phyloP scores from a whole-genome alignment of 768 basidiomycete genomes.

The Pleurotus eryngii region DNA sequence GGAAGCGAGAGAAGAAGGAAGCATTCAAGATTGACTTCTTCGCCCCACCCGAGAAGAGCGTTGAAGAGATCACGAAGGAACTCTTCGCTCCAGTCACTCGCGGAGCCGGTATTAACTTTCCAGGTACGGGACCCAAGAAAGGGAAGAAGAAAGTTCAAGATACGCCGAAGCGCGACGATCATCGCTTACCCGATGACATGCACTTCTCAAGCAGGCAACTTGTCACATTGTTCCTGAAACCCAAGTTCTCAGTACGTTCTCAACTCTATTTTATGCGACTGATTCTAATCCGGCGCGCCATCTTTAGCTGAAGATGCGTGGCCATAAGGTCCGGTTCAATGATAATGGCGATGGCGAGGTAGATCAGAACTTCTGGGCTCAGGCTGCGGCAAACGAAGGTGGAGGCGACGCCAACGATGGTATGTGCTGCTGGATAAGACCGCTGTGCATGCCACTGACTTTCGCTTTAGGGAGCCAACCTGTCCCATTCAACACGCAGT shows the following conservation, averaged over 20 bases:
- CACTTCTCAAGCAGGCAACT: constrained; percentile 92
- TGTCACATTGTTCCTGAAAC: constrained; percentile 91
- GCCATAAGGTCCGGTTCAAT: constrained; percentile 55
- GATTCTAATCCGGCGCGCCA: not conserved
- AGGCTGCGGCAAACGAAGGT: constrained; percentile 83
- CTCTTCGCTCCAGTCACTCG: constrained; percentile 78
- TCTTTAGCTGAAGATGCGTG: constrained; percentile 83
- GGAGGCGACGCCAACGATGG: constrained; percentile 64
- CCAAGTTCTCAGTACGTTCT: constrained; percentile 80
- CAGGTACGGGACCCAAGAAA: constrained; percentile 45
- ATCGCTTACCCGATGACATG: constrained; percentile 93
- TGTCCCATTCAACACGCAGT: constrained; percentile 90
- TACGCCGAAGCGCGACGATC: constrained; percentile 64
- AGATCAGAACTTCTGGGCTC: constrained; percentile 97
- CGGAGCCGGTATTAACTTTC: constrained; percentile 65
- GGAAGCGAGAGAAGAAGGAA: constrained; percentile 71
- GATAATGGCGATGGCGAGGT: constrained; percentile 80
- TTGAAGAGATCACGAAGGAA: constrained; percentile 63
- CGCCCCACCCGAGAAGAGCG: constrained; percentile 51
- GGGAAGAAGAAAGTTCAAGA: constrained; percentile 51
- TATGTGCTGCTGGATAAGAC: constrained; percentile 26
- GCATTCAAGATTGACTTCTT: constrained; percentile 81
- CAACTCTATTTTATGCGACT: constrained; percentile 3
- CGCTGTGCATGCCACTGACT: too few species aligned
- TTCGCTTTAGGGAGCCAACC: constrained; percentile 31